phyloP scores from a whole-genome alignment of 306 rosid genomes.

The Prunus mongolica region DNA sequence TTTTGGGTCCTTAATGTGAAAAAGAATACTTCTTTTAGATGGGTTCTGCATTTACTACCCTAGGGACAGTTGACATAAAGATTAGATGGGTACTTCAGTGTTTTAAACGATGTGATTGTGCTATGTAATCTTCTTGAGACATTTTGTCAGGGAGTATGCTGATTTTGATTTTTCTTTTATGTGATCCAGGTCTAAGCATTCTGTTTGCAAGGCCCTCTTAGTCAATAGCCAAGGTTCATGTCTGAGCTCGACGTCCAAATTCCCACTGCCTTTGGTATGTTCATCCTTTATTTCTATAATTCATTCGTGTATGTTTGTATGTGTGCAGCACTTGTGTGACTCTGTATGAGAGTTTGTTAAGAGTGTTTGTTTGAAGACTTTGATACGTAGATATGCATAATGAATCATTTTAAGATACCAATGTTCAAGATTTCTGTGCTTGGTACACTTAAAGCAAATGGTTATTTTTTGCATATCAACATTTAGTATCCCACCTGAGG shows the following conservation, averaged over 20 bases:
- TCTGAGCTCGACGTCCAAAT: conserved; percentile 73
- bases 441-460: not conserved
- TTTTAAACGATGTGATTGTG: not conserved
- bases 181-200: conserved; percentile 41
- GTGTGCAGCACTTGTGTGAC: not conserved
- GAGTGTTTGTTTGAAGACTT: not conserved
- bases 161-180: not conserved
- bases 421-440: not conserved
- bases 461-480: not conserved
- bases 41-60: not conserved
- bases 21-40: not conserved
- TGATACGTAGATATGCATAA: not conserved
- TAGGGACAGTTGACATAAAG: not conserved
- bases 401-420: not conserved
- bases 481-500: too few relatives aligned
- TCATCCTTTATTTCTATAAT: not conserved
- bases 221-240: conserved; percentile 55
- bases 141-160: not conserved
- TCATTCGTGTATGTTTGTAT: not conserved
- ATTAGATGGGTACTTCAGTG: not conserved
- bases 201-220: conserved; percentile 32
- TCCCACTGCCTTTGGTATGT: conserved; percentile 65
- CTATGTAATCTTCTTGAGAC: not conserved
- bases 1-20: not conserved
- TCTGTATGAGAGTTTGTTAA: not conserved